Evolutionary conservation across 2,329 filamentous ascomycete species (phyloP).

Genomic region (Dactylellina cionopaga): DNA sequence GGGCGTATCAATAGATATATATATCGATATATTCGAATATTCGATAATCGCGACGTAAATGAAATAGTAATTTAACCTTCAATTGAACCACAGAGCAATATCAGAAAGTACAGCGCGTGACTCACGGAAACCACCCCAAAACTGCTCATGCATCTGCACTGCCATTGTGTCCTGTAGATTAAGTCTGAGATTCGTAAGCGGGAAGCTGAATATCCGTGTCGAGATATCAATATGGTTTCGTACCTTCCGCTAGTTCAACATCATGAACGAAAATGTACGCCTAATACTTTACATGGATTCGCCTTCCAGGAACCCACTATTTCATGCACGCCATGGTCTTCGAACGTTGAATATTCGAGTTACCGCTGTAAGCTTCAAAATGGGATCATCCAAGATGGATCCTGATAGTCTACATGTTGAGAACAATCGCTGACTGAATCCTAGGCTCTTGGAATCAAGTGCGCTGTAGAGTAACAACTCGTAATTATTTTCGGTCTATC

Average conservation of each 20-base stretch:
- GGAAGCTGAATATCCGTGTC: not conserved
- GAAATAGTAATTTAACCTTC: too few species aligned
- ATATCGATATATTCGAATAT: not conserved
- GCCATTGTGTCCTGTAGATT: too few species aligned
- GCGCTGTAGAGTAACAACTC: too few species aligned
- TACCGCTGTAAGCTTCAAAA: too few species aligned
- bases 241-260: slow-evolving; percentile 7
- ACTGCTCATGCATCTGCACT: slow-evolving; percentile 17
- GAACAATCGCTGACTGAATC: too few species aligned
- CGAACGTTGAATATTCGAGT: too few species aligned
- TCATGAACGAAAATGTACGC: not conserved
- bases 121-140: slow-evolving; percentile 1
- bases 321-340: not conserved
- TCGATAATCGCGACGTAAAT: too few species aligned
- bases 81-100: not conserved
- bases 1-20: not conserved
- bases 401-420: not conserved
- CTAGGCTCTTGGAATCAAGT: too few species aligned
- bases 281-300: not conserved
- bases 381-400: not conserved
- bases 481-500: too few species aligned
- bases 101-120: slow-evolving; percentile 13
- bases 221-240: slow-evolving; percentile 7
- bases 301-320: not conserved
- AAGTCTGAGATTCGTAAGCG: slow-evolving; percentile 21